These are phyloP conservation scores for Daedalea quercina DNA, from an alignment of 768 basidiomycete species.

Conservation along the genomic window DNA sequence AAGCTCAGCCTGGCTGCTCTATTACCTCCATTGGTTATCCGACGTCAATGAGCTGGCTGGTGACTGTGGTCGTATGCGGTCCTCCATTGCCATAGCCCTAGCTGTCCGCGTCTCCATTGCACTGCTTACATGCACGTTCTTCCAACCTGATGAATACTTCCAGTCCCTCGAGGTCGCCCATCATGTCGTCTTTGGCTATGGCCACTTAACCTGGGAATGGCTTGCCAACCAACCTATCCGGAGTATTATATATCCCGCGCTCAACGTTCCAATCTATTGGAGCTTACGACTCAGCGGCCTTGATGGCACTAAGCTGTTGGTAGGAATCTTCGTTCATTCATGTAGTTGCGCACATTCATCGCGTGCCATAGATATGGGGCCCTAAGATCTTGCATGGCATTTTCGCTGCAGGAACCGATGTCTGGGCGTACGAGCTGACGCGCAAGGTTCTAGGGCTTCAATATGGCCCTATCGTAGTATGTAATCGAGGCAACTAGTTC, in stretches of 20 bases:
- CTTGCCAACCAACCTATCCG: constrained; percentile 59
- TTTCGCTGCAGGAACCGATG: constrained; percentile 77
- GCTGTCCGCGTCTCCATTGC: constrained; percentile 49
- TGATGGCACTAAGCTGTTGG: constrained; percentile 53
- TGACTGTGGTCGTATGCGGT: background rate
- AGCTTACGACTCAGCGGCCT: constrained; percentile 49
- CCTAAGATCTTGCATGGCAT: constrained; percentile 73
- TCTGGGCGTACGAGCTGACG: constrained; percentile 61
- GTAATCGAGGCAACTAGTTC: constrained; percentile 18
- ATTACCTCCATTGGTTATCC: too few species aligned
- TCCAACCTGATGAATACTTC: constrained; percentile 97
- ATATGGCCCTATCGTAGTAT: constrained; percentile 56
- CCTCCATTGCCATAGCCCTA: constrained; percentile 8
- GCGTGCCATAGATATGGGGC: constrained; percentile 48
- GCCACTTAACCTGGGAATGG: constrained; percentile 97
- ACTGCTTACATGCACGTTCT: constrained; percentile 73
- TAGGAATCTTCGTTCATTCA: constrained; percentile 31
- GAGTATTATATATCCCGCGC: constrained; percentile 72
- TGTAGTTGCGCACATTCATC: background rate
- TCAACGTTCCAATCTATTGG: constrained; percentile 80
- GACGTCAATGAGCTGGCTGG: too few species aligned
- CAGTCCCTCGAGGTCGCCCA: constrained; percentile 94
- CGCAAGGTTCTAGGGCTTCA: constrained; percentile 46
- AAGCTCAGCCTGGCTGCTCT: background rate
- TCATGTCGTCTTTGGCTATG: constrained; percentile 83